A percentile compares a stretch with the other conserved stretches of the same genome.
These are phyloP conservation scores for Cyclostephanos invisitatus DNA, from an alignment of 108 stramenopile species.

Conservation along the genomic window DNA sequence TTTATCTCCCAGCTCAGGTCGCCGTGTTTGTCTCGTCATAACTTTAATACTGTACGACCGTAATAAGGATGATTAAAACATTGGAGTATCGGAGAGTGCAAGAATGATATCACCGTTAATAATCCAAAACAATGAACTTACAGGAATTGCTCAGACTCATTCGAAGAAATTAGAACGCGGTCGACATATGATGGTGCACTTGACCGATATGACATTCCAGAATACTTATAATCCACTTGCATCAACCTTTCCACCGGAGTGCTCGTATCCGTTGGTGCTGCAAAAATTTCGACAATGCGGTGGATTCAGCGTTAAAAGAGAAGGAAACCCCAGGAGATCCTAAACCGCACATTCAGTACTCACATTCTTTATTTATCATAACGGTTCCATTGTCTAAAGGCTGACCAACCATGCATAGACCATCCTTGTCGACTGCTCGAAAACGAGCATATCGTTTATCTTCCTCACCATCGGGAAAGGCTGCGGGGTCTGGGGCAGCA, in stretches of 20 bases:
- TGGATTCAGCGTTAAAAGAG: not conserved
- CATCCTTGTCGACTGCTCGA: conserved; percentile 90
- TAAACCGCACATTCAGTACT: conserved; percentile 23
- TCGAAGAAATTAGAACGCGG: conserved; percentile 95
- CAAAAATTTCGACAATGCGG: not conserved
- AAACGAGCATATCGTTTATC: conserved; percentile 85
- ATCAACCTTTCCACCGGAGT: conserved; percentile 50
- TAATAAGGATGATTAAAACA: not conserved
- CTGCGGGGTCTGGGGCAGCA: conserved; percentile 71
- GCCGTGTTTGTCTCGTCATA: conserved; percentile 87
- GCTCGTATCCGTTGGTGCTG: conserved; percentile 62
- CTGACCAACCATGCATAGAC: conserved; percentile 91
- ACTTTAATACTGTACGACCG: conserved; percentile 78
- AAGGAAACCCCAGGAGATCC: not conserved
- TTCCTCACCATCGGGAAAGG: conserved; percentile 72
- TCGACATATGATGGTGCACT: conserved; percentile 92
- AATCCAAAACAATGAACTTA: conserved; percentile 13
- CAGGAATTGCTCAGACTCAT: conserved; percentile 94
- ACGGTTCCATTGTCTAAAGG: conserved; percentile 78
- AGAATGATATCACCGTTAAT: not conserved
- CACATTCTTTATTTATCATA: conserved; percentile 94
- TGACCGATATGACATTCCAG: conserved; percentile 84
- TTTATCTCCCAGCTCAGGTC: conserved; percentile 99
- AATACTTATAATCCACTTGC: conserved; percentile 77
- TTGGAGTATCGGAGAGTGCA: not conserved